Evolutionary conservation across 352 stramenopile species (phyloP), one percentile per base, ranked within the genome.

Genomic region (Blastocystis sp.): DNA sequence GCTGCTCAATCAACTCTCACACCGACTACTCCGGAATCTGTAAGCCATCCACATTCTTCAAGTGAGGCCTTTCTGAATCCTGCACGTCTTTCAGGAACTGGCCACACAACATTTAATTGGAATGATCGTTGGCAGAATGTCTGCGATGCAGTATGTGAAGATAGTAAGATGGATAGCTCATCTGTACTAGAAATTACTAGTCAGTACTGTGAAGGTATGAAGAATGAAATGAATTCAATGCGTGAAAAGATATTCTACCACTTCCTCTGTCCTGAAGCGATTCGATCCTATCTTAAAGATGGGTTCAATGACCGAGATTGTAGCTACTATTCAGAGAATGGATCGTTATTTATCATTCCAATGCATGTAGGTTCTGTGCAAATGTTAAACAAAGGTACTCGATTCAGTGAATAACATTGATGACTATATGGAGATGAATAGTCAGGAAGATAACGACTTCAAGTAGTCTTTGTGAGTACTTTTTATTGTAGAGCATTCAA

Each of bases 111-210:
- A n/a, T 34, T 47, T 6, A 84, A 7, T 11, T 84, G 73, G 73
- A 84, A 84, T 43, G 73, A 84, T 18, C 20, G 45, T 9, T 84
- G 73, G 73, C 73, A 84, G 73, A 69, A 68, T 9, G 26, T 84
- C 0, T 84, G 73, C 56, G 73, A 84, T 45, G n/a, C 20, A 2
- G 50, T 29, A 3, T 54, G 47, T 23, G 53, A 45, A 29, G 34
- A 84, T 45, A n/a, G n/a, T 18, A 15, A 20, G 20, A 61, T 45
- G 39, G 45, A 75, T 37, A 47, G n/a, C 20, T 23, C n/a, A 45
- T 43, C 63, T 4, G 4, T 77, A 4, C 29, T 37, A 39, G n/a
- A 64, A 7, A 34, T 26, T 11, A 53, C 73, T 34, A 11, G 43
- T 20, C 1, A 68, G n/a, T 84, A 84, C 56, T 56, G 45, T 3